These are phyloP conservation scores for Triangularia setosa DNA, from an alignment of 2,329 filamentous ascomycete species.

Conservation along the genomic window DNA sequence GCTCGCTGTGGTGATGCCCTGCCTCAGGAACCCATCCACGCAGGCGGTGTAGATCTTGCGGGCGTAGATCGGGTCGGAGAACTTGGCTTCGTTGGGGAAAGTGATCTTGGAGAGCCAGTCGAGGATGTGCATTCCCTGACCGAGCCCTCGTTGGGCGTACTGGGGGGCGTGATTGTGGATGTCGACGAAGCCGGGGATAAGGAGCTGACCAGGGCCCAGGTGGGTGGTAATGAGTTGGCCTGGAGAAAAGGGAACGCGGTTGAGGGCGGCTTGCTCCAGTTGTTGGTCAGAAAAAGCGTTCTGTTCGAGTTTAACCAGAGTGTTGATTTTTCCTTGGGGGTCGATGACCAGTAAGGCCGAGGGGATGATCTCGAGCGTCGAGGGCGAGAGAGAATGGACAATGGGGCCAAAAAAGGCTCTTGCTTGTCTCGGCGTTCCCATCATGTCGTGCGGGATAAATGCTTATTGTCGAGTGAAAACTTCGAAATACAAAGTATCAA, in stretches of 20 bases:
- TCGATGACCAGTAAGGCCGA: slow-evolving; percentile 20
- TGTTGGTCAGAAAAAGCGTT: slow-evolving; percentile 17
- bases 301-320: slow-evolving; percentile 15
- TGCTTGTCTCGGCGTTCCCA: neutral
- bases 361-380: slow-evolving; percentile 19
- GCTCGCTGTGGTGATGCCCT: slow-evolving; percentile 59
- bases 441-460: neutral
- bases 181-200: slow-evolving; percentile 60
- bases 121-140: slow-evolving; percentile 50
- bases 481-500: neutral
- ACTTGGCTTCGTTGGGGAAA: slow-evolving; percentile 61
- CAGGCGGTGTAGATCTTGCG: slow-evolving; percentile 46
- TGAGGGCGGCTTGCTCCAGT: slow-evolving; percentile 3
- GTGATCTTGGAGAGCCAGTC: slow-evolving; percentile 64
- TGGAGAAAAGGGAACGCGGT: slow-evolving; percentile 11
- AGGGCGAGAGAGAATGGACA: slow-evolving; percentile 18
- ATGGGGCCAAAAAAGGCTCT: slow-evolving; percentile 11
- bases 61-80: slow-evolving; percentile 52
- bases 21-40: slow-evolving; percentile 55
- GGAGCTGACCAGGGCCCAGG: slow-evolving; percentile 41
- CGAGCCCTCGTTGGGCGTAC: slow-evolving; percentile 46
- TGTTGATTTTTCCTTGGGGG: slow-evolving; percentile 27
- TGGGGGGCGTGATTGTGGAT: slow-evolving; percentile 66
- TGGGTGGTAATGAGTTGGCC: slow-evolving; percentile 14
- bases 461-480: neutral